phyloP scores from a whole-genome alignment of 2,329 filamentous ascomycete genomes.

The Colletotrichum tabaci region DNA sequence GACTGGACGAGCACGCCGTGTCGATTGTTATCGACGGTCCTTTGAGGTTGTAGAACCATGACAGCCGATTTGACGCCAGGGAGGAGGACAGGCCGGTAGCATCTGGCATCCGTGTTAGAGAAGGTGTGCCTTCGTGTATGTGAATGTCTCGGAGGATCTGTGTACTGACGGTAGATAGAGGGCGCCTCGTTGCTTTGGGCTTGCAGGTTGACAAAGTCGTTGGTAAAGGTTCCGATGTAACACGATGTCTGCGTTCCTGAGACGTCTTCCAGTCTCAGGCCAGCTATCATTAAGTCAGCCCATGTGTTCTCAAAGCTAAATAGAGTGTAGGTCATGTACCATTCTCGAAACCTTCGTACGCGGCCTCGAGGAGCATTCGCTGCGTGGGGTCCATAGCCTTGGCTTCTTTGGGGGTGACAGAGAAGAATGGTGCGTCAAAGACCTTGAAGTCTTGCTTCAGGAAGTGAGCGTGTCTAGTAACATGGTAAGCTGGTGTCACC shows the following conservation, averaged over 20 bases:
- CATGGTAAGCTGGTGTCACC: background rate
- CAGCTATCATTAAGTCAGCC: constrained; percentile 44
- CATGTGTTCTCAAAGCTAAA: background rate
- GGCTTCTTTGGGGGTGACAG: constrained; percentile 47
- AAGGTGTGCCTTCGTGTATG: constrained; percentile 54
- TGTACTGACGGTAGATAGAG: constrained; percentile 47
- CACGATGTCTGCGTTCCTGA: constrained; percentile 51
- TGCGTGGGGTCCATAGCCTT: constrained; percentile 56
- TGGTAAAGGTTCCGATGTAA: constrained; percentile 53
- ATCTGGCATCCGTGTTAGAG: constrained; percentile 59
- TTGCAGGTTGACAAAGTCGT: constrained; percentile 51
- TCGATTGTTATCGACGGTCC: constrained; percentile 53
- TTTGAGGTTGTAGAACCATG: constrained; percentile 48
- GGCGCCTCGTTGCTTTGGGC: constrained; percentile 45
- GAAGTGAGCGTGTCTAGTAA: constrained; percentile 48
- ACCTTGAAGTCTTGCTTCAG: constrained; percentile 48
- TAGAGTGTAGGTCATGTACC: constrained; percentile 61
- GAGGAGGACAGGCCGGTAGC: constrained; percentile 62
- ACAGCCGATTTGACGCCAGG: constrained; percentile 45
- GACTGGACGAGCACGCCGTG: constrained; percentile 54
- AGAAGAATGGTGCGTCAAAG: constrained; percentile 51
- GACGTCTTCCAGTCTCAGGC: constrained; percentile 54
- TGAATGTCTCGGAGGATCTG: constrained; percentile 32
- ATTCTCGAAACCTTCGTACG: constrained; percentile 53
- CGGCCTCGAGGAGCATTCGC: constrained; percentile 53